These are phyloP conservation scores for Halophytophthora batemanensis DNA, from an alignment of 352 stramenopile genomes.

Conservation along the genomic window DNA sequence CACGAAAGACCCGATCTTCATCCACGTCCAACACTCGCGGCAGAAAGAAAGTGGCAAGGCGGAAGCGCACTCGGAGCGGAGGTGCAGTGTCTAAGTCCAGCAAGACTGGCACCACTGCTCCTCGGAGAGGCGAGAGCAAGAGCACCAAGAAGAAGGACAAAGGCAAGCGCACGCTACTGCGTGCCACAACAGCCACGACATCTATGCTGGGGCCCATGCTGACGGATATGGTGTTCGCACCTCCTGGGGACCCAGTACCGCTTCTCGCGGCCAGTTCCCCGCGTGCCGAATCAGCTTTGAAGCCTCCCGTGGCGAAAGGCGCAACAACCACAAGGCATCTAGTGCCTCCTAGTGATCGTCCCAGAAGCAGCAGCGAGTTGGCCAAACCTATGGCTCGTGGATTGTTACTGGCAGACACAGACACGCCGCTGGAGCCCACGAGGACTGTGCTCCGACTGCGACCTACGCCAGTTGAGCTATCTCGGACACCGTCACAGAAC, in stretches of 20 bases:
- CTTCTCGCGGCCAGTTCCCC: not conserved
- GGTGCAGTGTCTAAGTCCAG: conserved; percentile 11
- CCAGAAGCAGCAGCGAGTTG: conserved; percentile 8
- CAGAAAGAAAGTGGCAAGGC: conserved; percentile 19
- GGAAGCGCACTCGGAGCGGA: conserved; percentile 9
- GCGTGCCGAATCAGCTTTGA: not conserved
- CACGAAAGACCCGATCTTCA: conserved; percentile 7
- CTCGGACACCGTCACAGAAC: conserved; percentile 2
- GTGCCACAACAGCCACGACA: conserved; percentile 2
- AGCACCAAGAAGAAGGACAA: conserved; percentile 24
- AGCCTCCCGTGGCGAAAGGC: conserved; percentile 3
- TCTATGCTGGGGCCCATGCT: conserved; percentile 3
- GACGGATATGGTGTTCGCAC: conserved; percentile 3
- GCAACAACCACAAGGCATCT: conserved; percentile 1
- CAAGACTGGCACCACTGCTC: not conserved
- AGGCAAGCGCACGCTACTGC: conserved; percentile 9
- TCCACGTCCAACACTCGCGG: not conserved
- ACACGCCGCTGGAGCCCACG: conserved; percentile 2
- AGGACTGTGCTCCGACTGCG: conserved; percentile 4
- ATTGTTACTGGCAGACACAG: conserved; percentile 15
- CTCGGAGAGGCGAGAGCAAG: conserved; percentile 23
- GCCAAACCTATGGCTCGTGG: conserved; percentile 15
- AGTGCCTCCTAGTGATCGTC: conserved; percentile 5
- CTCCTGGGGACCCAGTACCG: not conserved
- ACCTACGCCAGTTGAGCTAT: conserved; percentile 1